phyloP scores from a whole-genome alignment of 495 filamentous ascomycete genomes.

The Usnea hakonensis region DNA sequence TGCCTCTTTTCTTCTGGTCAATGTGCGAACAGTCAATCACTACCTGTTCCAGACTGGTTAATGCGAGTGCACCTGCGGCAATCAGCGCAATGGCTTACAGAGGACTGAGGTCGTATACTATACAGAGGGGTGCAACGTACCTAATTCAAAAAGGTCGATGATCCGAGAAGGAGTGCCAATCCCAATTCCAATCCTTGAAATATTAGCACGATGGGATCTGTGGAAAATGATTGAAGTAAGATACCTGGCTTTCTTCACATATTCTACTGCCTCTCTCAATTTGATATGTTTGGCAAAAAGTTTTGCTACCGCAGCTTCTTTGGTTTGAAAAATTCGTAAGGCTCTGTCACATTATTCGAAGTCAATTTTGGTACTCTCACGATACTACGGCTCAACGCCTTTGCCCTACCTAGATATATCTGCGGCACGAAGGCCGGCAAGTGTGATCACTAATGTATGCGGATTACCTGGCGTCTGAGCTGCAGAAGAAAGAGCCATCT shows the following conservation, averaged over 20 bases:
- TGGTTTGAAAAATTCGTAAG: slow-evolving; percentile 68
- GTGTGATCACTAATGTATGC: slow-evolving; percentile 49
- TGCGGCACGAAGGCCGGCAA: slow-evolving; percentile 16
- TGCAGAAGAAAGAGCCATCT: slow-evolving; percentile 47
- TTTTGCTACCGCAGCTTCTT: slow-evolving; percentile 72
- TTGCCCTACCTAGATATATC: slow-evolving; percentile 15
- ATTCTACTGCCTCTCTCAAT: slow-evolving; percentile 72
- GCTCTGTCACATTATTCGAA: slow-evolving; percentile 39
- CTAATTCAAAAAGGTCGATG: slow-evolving; percentile 70
- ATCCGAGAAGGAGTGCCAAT: slow-evolving; percentile 82
- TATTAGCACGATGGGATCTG: neutral
- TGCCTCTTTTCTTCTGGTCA: slow-evolving; percentile 83
- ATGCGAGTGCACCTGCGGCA: slow-evolving; percentile 55
- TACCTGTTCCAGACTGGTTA: slow-evolving; percentile 64
- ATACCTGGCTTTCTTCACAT: slow-evolving; percentile 55
- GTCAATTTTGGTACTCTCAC: neutral
- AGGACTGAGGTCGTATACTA: neutral
- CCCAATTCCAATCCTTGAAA: slow-evolving; percentile 63
- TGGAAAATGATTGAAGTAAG: neutral
- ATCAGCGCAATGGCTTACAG: neutral
- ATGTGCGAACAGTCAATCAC: slow-evolving; percentile 85
- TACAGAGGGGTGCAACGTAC: slow-evolving; percentile 38
- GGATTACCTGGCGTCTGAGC: slow-evolving; percentile 67
- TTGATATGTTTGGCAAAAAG: slow-evolving; percentile 99
- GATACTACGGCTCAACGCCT: neutral